Evolutionary conservation across 2,329 filamentous ascomycete genomes (phyloP).

Genomic region (Alternaria longipes): DNA sequence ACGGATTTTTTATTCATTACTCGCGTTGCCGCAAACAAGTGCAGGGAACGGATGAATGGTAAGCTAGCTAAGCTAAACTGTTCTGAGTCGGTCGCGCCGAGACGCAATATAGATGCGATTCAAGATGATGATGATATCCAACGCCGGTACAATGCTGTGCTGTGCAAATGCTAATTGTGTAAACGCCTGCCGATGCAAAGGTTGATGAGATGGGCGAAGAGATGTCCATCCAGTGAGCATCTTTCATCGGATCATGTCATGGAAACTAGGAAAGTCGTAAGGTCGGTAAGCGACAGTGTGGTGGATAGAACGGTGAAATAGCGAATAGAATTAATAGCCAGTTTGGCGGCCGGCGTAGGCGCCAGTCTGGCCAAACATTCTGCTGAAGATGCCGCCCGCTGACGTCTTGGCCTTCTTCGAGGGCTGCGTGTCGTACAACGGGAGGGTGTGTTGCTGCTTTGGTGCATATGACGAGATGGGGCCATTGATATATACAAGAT

Average conservation of each 20-base stretch:
- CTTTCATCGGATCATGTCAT: conserved; percentile 17
- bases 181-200: conserved; percentile 17
- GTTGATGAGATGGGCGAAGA: conserved; percentile 16
- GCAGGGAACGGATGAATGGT: conserved; percentile 2
- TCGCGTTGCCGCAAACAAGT: conserved; percentile 13
- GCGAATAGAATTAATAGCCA: conserved; percentile 43
- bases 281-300: conserved; percentile 35
- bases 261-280: conserved; percentile 29
- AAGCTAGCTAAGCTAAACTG: conserved; percentile 8
- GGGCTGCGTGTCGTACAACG: conserved; percentile 52
- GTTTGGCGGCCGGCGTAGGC: conserved; percentile 40
- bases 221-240: conserved; percentile 24
- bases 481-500: conserved; percentile 56
- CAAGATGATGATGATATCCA: conserved; percentile 13
- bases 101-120: conserved; percentile 10
- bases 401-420: conserved; percentile 53
- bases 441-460: conserved; percentile 49
- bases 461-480: conserved; percentile 34
- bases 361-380: conserved; percentile 46
- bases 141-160: conserved; percentile 18
- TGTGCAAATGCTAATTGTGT: conserved; percentile 19
- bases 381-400: conserved; percentile 50
- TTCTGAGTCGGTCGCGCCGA: conserved; percentile 7
- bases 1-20: conserved; percentile 21
- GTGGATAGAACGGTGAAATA: conserved; percentile 35